Evolutionary conservation across 148 eudicot species (phyloP).

Genomic region (Vaccinium myrtillus): DNA sequence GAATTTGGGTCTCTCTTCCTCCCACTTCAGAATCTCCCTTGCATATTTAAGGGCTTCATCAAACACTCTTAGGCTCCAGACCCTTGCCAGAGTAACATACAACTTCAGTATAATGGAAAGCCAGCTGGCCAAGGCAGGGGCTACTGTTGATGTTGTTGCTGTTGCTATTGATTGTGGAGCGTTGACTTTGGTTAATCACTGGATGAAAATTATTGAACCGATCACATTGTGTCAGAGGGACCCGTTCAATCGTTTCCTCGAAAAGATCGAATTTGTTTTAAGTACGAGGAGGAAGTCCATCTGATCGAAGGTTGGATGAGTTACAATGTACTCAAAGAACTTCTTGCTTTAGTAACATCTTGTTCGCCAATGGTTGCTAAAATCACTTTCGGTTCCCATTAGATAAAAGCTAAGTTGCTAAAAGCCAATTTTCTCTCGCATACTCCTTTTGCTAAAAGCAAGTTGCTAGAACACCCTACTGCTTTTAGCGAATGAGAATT

Average conservation of each 20-base stretch:
- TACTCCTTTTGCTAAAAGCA: too few relatives aligned
- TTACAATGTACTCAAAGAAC: conserved; percentile 72
- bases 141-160: conserved; percentile 39
- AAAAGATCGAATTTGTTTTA: conserved; percentile 71
- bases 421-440: conserved; percentile 20
- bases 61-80: conserved; percentile 69
- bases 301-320: conserved; percentile 80
- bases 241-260: conserved; percentile 77
- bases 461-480: background rate
- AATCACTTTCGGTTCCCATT: too few relatives aligned
- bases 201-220: conserved; percentile 95
- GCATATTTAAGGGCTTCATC: conserved; percentile 77
- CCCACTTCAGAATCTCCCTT: conserved; percentile 87
- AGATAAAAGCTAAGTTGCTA: conserved; percentile 47
- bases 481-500: too few relatives aligned
- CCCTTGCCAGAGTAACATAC: conserved; percentile 73
- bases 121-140: conserved; percentile 79
- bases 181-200: conserved; percentile 52
- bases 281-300: conserved; percentile 78
- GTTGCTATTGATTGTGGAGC: conserved; percentile 39
- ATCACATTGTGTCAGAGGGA: conserved; percentile 63
- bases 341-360: conserved; percentile 77
- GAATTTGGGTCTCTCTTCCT: conserved; percentile 69
- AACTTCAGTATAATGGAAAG: conserved; percentile 78
- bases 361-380: conserved; percentile 50